Base-by-base conservation (phyloP, 148 eudicot genomes). In the Agrostemma githago region DNA sequence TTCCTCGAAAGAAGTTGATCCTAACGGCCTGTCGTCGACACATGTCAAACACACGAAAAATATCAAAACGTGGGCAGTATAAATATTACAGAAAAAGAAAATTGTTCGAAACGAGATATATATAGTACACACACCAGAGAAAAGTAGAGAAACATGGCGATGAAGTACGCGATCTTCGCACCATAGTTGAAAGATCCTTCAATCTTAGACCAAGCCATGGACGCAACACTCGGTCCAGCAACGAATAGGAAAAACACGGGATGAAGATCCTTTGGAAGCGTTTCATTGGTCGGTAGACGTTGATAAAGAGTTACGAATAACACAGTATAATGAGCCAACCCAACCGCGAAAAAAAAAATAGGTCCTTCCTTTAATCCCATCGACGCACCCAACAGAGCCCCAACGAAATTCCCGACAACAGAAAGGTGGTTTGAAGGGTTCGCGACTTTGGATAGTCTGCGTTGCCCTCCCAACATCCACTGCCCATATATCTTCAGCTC, bases 271-370 rank as follows among this genome's bases (percentile, higher is more conserved):
- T 76, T 74, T n/a, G 92, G 82, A 34, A 89, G 63, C 2, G 83
- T 81, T 64, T 85, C 60, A 19, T 75, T 81, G 16, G 85, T 85
- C 4, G 88, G 87, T 38, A 86, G 72, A 54, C 92, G 72, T 54
- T 89, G 92, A 60, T 89, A 89, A 41, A 89, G 86, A 0, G 92
- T 89, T 40, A 89, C 89, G 15, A 89, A 89, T 34, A 89, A 57
- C 51, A 89, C 90, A 61, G 85, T 77, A 34, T 92, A 92, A 78
- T 92, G 97, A 61, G 75, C 83, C 87, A 92, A 81, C 14, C 92
- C 97, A 12, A 89, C 44, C 0, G 97, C 86, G 53, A 92, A 89
- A 82, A 92, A 60, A 20, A 80, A 83, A 61, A 92, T n/a, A 1
- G 87, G 90, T 5, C 75, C 64, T 76, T 92, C 97, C 26, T 34